Evolutionary conservation across 2,329 filamentous ascomycete species (phyloP), one percentile per base, ranked within the genome.

Genomic region (Pleomassaria siparia): DNA sequence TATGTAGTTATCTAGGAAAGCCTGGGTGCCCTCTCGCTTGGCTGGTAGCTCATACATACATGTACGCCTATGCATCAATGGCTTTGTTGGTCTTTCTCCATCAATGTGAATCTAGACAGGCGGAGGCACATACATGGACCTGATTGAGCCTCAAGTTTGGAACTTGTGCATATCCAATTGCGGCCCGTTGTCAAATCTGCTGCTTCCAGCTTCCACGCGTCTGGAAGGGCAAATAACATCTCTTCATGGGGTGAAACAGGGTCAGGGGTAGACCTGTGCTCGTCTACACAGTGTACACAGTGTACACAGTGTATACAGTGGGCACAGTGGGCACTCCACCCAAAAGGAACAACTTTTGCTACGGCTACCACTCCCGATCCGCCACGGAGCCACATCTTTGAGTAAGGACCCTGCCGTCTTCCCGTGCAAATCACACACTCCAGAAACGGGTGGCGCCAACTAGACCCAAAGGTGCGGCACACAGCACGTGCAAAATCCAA

Each of bases 381-480:
- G 52, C 59, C 56, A 53, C 45, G 55, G 50, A 51, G 30, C 51
- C 52, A 53, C 43, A 40, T 44, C 25, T 51, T 48, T 47, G 39
- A 43, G 40, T 46, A 32, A 42, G 54, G 53, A 21, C 26, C 40
- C 53, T 56, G 59, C 62, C 57, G 62, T 53, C 52, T 53, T 32
- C 51, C 59, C 59, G 56, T 51, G 60, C 46, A 52, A 60, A 57
- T 63, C 62, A 65, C 47, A 66, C 64, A 62, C 45, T 55, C 58
- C 51, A 53, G 58, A 63, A 63, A 60, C 56, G 46, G 51, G 56
- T 57, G 52, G 53, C 59, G 55, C 22, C 40, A 37, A 29, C 42
- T 50, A 43, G 51, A 44, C 47, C 41, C 49, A 53, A 44, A 58
- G 46, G 52, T 56, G 59, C 58, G 59, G 63, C 54, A 60, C n/a